phyloP scores from a whole-genome alignment of 257 asterid species.

The Jacaranda mimosifolia region DNA sequence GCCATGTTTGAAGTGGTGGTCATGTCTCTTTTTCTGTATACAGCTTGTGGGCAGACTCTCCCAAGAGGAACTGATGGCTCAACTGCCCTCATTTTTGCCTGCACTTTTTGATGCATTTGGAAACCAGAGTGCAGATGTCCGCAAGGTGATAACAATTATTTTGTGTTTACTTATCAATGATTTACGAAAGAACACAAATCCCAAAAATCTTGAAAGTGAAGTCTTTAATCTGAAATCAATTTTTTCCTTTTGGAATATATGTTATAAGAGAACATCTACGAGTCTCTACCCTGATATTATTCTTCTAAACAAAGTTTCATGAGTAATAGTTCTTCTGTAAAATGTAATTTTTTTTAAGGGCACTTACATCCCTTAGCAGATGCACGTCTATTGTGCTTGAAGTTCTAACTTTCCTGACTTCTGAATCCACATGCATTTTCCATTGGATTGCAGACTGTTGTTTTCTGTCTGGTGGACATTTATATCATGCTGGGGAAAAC shows the following conservation, averaged over 20 bases:
- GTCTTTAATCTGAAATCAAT: not conserved
- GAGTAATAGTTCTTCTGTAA: not conserved
- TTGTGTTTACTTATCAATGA: not conserved
- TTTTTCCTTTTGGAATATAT: not conserved
- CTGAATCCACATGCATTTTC: conserved; percentile 29
- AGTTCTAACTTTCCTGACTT: not conserved
- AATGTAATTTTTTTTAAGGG: not conserved
- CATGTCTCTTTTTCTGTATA: conserved; percentile 34
- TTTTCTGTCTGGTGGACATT: conserved; percentile 95
- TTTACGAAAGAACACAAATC: not conserved
- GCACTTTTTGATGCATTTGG: conserved; percentile 98
- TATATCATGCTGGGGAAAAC: conserved; percentile 96
- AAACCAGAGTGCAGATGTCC: conserved; percentile 98
- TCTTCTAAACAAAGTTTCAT: not conserved
- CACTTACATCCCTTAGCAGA: too few species aligned
- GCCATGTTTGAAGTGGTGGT: conserved; percentile 24
- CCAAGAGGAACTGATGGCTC: conserved; percentile 87
- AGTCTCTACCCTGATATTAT: too few species aligned
- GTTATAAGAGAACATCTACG: not conserved
- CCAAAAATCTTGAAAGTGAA: not conserved
- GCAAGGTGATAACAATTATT: conserved; percentile 65
- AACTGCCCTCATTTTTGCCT: conserved; percentile 90
- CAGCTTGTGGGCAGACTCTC: conserved; percentile 98
- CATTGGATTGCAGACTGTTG: conserved; percentile 83
- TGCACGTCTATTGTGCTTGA: too few species aligned